Evolutionary conservation across 208 protist genomes (phyloP).

Genomic region (Leishmania tarentolae): DNA sequence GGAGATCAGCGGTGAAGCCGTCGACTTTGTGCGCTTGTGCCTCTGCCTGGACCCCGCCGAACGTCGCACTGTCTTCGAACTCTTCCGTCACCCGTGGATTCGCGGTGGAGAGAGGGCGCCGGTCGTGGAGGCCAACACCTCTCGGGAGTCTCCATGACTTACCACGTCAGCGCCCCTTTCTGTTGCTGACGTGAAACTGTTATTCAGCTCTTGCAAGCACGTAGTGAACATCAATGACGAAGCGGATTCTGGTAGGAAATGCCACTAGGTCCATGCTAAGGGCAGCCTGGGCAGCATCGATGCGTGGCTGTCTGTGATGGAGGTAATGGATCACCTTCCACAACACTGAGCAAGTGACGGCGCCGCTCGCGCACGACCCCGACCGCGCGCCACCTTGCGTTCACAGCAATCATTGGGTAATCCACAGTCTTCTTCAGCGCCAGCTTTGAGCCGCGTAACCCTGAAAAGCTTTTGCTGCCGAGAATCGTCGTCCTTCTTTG

Average conservation of each 20-base stretch:
- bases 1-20: conserved; percentile 42
- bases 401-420: background rate
- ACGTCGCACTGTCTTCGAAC: conserved; percentile 54
- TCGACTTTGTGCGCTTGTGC: conserved; percentile 67
- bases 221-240: background rate
- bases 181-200: background rate
- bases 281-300: background rate
- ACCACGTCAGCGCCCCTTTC: background rate
- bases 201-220: background rate
- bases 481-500: background rate
- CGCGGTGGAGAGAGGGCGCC: background rate
- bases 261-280: background rate
- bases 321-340: background rate
- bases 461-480: background rate
- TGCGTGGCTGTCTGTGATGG: background rate
- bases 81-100: conserved; percentile 68
- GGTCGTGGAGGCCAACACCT: background rate
- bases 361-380: background rate
- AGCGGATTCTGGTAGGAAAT: background rate
- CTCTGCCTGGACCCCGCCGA: conserved; percentile 38
- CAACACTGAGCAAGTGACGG: background rate
- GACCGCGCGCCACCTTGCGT: background rate
- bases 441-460: background rate
- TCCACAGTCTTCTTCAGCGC: background rate
- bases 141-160: background rate